phyloP scores from a whole-genome alignment of 129 eudicot genomes.

The Pittosporum tobira region DNA sequence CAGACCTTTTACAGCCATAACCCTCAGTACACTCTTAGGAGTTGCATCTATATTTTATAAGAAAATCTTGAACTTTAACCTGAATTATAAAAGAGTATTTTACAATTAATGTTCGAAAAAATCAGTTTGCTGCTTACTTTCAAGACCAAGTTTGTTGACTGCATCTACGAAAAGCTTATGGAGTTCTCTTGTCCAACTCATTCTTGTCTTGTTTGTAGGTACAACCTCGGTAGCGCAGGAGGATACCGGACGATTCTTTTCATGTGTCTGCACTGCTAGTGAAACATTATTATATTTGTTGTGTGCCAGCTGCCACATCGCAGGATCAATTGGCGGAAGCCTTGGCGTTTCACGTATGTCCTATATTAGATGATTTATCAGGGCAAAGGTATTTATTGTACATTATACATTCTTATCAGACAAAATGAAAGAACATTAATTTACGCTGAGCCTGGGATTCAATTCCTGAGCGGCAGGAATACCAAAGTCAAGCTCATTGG shows the following conservation, averaged over 20 bases:
- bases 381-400: not conserved
- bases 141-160: constrained; percentile 15
- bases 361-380: not conserved
- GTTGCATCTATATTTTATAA: constrained; percentile 20
- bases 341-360: constrained; percentile 3
- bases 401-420: not conserved
- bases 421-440: not conserved
- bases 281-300: not conserved
- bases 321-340: not conserved
- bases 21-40: constrained; percentile 17
- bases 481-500: constrained; percentile 14
- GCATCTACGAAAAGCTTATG: constrained; percentile 19
- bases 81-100: not conserved
- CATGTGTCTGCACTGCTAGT: not conserved
- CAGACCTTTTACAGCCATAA: constrained; percentile 19
- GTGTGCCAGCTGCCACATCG: not conserved
- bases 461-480: constrained; percentile 7
- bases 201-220: constrained; percentile 15
- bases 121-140: constrained; percentile 3
- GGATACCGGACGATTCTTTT: not conserved
- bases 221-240: not conserved
- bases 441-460: constrained; percentile 14
- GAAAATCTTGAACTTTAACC: not conserved
- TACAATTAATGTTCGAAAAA: not conserved
- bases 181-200: constrained; percentile 24